Conservation (phyloP, 2,329 filamentous ascomycete species). For the Teratosphaeriaceae sp. region DNA sequence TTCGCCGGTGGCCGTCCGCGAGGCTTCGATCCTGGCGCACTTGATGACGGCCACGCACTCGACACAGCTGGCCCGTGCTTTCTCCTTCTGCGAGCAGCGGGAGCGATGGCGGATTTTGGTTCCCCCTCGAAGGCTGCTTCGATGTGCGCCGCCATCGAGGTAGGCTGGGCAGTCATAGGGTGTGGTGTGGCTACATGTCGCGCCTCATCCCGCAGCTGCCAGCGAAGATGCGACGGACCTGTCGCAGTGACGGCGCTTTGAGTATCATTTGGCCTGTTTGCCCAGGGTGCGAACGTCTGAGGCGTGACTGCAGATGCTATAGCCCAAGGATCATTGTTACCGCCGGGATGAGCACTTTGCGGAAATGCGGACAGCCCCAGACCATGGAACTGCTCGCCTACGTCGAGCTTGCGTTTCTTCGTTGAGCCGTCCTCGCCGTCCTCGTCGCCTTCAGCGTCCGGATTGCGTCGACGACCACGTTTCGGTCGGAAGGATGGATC, state of each 20-base stretch:
- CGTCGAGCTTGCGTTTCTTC: constrained; percentile 25
- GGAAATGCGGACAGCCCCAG: constrained; percentile 41
- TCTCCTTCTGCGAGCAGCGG: constrained; percentile 49
- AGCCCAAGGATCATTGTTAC: constrained; percentile 48
- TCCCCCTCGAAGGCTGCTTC: constrained; percentile 47
- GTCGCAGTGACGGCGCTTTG: constrained; percentile 39
- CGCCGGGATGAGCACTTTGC: constrained; percentile 49
- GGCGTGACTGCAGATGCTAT: too few species aligned
- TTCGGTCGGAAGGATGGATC: constrained; percentile 66
- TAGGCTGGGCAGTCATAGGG: constrained; percentile 71
- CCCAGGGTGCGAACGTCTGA: constrained; percentile 30
- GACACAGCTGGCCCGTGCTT: constrained; percentile 82
- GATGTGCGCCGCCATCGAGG: constrained; percentile 36
- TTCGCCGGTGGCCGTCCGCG: constrained; percentile 75
- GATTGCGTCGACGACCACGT: constrained; percentile 47
- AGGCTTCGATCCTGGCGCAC: constrained; percentile 60
- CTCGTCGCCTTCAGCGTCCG: constrained; percentile 25
- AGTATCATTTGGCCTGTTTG: constrained; percentile 29
- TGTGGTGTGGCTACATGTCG: constrained; percentile 46
- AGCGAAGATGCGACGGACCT: constrained; percentile 32
- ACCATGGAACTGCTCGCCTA: constrained; percentile 22
- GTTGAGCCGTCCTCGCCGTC: constrained; percentile 7
- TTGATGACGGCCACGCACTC: constrained; percentile 73
- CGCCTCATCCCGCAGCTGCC: constrained; percentile 23
- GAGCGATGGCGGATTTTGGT: constrained; percentile 67